Base-by-base conservation (phyloP, 78 protist species). In the Anaeramoeba flamelloides region DNA sequence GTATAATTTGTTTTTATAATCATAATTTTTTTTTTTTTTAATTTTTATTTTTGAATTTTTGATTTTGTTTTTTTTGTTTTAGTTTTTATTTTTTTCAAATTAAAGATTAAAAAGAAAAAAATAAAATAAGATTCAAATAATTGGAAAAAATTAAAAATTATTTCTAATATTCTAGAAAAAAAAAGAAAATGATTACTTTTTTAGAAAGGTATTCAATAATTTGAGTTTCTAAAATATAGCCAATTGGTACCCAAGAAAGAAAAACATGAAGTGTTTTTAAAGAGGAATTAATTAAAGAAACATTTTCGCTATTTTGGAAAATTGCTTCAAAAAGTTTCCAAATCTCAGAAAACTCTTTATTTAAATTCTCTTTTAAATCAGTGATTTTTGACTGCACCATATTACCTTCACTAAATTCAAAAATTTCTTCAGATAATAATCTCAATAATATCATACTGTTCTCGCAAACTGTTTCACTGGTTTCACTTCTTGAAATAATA, bases 201-300 rank as follows among this genome's bases (percentile, higher is more conserved):
- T 53, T 53, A 17, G 34, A 53, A 53, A 53, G 69, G 34, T 26
- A 40, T 39, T 40, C 87, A 3, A 90, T 36, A 2, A 91, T 40
- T 75, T 83, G 33, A 0, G 96, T 89, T 79, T 94, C 94, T 64
- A 92, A 92, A 30, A 94, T 89, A 82, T 89, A 94, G 31, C 93
- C 97, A 39, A 92, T 38, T 31, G 99, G 99, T 17, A 97, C 90
- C 98, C 98, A 95, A 79, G 39, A 41, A 32, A 97, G 88, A 87
- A 92, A 95, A 38, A 85, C 80, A 64, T 81, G 90, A 40, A 97
- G 86, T 2, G 97, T 90, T 34, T 87, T 83, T 2, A 94, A 85
- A 0, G 90, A 82, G 1, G 80, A 77, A 31, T 75, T 64, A 3
- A 87, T 77, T n/a, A 92, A 81, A 30, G 97, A 88, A 37, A 37